Evolutionary conservation across 169 alveolate genomes (phyloP).

Genomic region (Babesia ovis): DNA sequence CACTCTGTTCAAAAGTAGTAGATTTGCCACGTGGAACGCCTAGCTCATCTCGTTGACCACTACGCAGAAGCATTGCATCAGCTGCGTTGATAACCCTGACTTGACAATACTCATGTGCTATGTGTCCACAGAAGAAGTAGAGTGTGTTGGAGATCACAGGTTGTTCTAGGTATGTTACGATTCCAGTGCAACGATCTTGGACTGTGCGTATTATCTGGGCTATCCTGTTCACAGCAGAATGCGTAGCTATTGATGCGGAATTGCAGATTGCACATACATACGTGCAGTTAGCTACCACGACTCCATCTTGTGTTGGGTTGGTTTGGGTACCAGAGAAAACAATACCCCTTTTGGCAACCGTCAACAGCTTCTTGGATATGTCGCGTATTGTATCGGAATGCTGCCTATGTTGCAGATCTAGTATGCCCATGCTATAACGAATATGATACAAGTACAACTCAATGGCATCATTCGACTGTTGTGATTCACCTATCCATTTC

Average conservation of each 20-base stretch:
- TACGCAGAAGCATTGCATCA: neutral
- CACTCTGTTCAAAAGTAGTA: too few species aligned
- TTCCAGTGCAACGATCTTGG: neutral
- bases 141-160: neutral
- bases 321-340: neutral
- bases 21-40: neutral
- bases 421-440: neutral
- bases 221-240: neutral
- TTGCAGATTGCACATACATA: neutral
- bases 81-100: conserved; percentile 34
- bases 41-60: neutral
- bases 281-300: neutral
- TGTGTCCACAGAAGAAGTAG: conserved; percentile 45
- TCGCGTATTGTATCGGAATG: neutral
- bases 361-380: neutral
- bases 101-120: conserved; percentile 45
- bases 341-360: conserved; percentile 5
- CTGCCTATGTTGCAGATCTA: neutral
- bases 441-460: conserved; percentile 4
- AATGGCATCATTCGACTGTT: neutral
- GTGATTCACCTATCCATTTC: neutral
- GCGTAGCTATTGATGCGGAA: neutral
- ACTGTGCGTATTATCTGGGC: neutral
- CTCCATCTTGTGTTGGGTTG: neutral
- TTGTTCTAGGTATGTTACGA: neutral